Conservation (phyloP, 345 rosid genomes). For the Salix dunnii region DNA sequence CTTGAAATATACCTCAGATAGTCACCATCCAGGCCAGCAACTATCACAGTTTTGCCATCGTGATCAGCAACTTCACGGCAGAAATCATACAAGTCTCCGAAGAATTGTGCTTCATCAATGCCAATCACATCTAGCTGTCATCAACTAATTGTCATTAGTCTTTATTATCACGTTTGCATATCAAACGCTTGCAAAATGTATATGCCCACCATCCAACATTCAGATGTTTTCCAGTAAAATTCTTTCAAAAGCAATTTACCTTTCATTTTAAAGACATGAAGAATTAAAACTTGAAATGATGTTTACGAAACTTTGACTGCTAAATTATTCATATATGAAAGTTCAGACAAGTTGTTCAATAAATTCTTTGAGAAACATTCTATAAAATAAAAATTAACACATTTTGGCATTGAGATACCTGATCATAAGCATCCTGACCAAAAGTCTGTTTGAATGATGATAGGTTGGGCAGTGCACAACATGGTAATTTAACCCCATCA, state of each 20-base stretch:
- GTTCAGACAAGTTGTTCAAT: not conserved
- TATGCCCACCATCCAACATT: not conserved
- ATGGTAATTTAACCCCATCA: conserved; percentile 76
- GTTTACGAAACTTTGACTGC: not conserved
- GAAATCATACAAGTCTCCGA: conserved; percentile 76
- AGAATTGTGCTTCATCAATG: conserved; percentile 89
- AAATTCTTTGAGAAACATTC: not conserved
- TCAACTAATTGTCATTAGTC: conserved; percentile 11
- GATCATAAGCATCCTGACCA: conserved; percentile 57
- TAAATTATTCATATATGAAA: not conserved
- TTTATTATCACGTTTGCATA: not conserved
- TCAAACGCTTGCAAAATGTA: not conserved
- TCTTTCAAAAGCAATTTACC: not conserved
- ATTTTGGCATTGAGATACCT: conserved; percentile 36
- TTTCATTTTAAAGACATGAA: not conserved
- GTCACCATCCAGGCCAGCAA: conserved; percentile 94
- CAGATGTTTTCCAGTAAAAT: not conserved
- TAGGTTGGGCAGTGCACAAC: conserved; percentile 56
- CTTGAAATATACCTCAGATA: conserved; percentile 51
- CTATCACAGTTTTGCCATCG: conserved; percentile 71
- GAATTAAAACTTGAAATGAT: too few species aligned
- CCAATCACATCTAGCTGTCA: conserved; percentile 88
- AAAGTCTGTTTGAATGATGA: conserved; percentile 53
- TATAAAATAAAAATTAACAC: not conserved
- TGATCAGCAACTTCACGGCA: conserved; percentile 83